Evolutionary conservation across 192 early-diverging fungal genomes (phyloP).

Genomic region (Pilobolus umbonatus): DNA sequence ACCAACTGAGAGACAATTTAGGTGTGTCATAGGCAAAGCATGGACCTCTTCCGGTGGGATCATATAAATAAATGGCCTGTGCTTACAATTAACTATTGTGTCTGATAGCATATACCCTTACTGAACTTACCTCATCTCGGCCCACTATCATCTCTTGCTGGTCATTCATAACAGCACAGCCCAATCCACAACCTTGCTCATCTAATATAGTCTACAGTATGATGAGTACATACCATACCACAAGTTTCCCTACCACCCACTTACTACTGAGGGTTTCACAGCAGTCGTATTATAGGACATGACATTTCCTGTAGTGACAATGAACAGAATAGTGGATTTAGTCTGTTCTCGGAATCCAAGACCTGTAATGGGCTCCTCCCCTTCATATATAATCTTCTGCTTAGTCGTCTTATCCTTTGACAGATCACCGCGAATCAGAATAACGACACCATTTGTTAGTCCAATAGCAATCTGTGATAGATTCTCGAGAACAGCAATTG

Average conservation of each 20-base stretch:
- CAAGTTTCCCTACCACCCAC: background rate
- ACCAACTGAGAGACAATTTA: conserved; percentile 66
- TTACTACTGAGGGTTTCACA: conserved; percentile 31
- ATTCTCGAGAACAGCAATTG: conserved; percentile 71
- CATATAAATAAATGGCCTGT: conserved; percentile 88
- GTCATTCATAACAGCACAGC: conserved; percentile 71
- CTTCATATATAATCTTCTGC: conserved; percentile 77
- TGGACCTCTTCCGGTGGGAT: conserved; percentile 82
- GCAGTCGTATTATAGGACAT: conserved; percentile 55
- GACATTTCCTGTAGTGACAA: conserved; percentile 61
- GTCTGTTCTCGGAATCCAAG: conserved; percentile 70
- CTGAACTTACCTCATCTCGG: conserved; percentile 60
- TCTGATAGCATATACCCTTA: background rate
- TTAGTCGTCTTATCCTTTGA: conserved; percentile 72
- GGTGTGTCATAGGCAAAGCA: conserved; percentile 86
- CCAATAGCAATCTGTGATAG: conserved; percentile 88
- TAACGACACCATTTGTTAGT: conserved; percentile 85
- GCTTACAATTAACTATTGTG: background rate
- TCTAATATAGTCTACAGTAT: conserved; percentile 55
- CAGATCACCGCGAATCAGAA: conserved; percentile 80
- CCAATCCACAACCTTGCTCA: conserved; percentile 77
- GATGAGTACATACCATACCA: background rate
- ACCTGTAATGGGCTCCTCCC: conserved; percentile 81
- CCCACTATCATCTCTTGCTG: conserved; percentile 79
- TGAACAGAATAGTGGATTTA: conserved; percentile 58